Percentiles rank a stretch among this genome's conserved stretches.
Evolutionary conservation across 768 basidiomycete species (phyloP).

Genomic region (Goffeauzyma gilvescens): DNA sequence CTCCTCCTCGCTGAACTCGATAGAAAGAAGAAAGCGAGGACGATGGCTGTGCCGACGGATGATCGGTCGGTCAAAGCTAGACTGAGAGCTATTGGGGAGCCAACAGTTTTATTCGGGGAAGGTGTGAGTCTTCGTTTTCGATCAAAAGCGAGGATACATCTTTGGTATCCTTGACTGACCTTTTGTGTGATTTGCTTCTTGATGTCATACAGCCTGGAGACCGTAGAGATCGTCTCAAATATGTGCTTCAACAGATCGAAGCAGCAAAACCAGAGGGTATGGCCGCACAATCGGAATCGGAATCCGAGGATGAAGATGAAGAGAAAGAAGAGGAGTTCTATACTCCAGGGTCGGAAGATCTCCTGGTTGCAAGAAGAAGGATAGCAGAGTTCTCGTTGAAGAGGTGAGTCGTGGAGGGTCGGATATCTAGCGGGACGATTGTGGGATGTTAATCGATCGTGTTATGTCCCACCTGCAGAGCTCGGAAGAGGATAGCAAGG

Average conservation of each 20-base stretch:
- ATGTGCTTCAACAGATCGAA: slow-evolving; percentile 83
- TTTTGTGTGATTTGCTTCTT: slow-evolving; percentile 5
- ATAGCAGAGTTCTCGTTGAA: slow-evolving; percentile 88
- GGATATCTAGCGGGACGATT: slow-evolving; percentile 63
- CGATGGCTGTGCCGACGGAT: slow-evolving; percentile 88
- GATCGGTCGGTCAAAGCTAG: slow-evolving; percentile 78
- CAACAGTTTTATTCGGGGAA: slow-evolving; percentile 94
- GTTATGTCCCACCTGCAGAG: slow-evolving; percentile 58
- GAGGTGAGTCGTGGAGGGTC: slow-evolving; percentile 62
- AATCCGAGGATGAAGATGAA: slow-evolving; percentile 35
- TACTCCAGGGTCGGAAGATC: slow-evolving; percentile 68
- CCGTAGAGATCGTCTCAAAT: slow-evolving; percentile 81
- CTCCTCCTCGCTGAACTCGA: slow-evolving; percentile 89
- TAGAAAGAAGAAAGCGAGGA: slow-evolving; percentile 83
- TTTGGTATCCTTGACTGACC: too few relatives aligned
- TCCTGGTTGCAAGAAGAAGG: slow-evolving; percentile 63
- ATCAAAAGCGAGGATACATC: too few relatives aligned
- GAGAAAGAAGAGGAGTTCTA: slow-evolving; percentile 83
- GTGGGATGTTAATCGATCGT: slow-evolving; percentile 88
- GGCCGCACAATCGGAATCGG: slow-evolving; percentile 38
- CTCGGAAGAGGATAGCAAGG: slow-evolving; percentile 78
- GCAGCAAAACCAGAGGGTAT: slow-evolving; percentile 69
- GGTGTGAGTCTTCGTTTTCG: slow-evolving; percentile 46
- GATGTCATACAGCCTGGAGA: slow-evolving; percentile 57
- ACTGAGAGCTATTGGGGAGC: slow-evolving; percentile 82